Conservation (phyloP, 2,329 filamentous ascomycete species). For the Neopestalotiopsis clavispora region DNA sequence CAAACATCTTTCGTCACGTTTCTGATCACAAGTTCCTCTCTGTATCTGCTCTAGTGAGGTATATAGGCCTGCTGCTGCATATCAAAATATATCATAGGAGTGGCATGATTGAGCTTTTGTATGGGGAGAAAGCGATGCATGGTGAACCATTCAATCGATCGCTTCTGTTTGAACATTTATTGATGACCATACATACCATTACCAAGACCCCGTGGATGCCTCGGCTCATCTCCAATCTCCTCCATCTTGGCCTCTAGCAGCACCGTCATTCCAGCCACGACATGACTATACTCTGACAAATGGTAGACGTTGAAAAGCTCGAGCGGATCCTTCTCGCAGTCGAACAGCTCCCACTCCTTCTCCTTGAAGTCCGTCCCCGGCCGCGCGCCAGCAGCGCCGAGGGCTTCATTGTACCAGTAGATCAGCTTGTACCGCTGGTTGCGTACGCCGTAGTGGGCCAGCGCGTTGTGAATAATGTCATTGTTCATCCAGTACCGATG, state of each 20-base stretch:
- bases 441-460: conserved; percentile 57
- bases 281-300: conserved; percentile 40
- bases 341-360: conserved; percentile 60
- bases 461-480: conserved; percentile 53
- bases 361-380: conserved; percentile 42
- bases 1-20: too few relatives aligned
- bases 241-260: conserved; percentile 54
- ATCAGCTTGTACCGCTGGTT: conserved; percentile 59
- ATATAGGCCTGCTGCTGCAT: too few relatives aligned
- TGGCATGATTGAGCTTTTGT: too few relatives aligned
- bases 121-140: too few relatives aligned
- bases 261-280: conserved; percentile 45
- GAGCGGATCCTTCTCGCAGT: conserved; percentile 54
- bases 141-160: too few relatives aligned
- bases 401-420: conserved; percentile 59
- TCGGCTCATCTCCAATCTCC: conserved; percentile 54
- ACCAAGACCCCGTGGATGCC: conserved; percentile 26
- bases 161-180: too few relatives aligned
- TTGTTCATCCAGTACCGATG: conserved; percentile 63
- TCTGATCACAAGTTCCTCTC: too few relatives aligned
- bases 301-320: conserved; percentile 53
- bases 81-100: too few relatives aligned
- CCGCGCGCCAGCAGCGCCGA: conserved; percentile 49
- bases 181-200: too few relatives aligned
- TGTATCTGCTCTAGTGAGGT: too few relatives aligned